A percentile compares a stretch with the other conserved stretches of the same genome.
phyloP scores from a whole-genome alignment of 2,329 filamentous ascomycete genomes.

The Stagonosporopsis tanaceti region DNA sequence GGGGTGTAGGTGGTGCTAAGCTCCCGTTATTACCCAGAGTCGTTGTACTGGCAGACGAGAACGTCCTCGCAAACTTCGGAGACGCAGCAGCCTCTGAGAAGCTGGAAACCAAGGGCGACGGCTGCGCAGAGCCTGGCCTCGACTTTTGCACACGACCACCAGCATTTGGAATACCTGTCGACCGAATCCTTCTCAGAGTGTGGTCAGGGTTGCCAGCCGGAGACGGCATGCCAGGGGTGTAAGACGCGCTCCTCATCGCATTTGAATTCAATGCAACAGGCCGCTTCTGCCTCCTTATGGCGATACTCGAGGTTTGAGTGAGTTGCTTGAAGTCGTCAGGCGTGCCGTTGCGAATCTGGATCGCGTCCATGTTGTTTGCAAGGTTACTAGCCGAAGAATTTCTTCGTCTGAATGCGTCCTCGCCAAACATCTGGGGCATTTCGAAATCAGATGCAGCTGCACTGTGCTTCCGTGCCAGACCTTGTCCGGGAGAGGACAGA shows the following conservation, averaged over 20 bases:
- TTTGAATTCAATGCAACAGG: slow-evolving; percentile 52
- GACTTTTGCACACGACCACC: slow-evolving; percentile 58
- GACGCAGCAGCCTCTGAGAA: slow-evolving; percentile 59
- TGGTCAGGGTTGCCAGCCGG: slow-evolving; percentile 51
- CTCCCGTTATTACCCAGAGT: slow-evolving; percentile 49
- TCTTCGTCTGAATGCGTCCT: slow-evolving; percentile 44
- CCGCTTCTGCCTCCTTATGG: slow-evolving; percentile 51
- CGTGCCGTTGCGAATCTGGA: slow-evolving; percentile 47
- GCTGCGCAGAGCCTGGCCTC: slow-evolving; percentile 55
- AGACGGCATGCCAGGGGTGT: slow-evolving; percentile 51
- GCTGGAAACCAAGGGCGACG: slow-evolving; percentile 56
- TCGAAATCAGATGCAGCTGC: slow-evolving; percentile 44
- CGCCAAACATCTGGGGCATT: slow-evolving; percentile 37
- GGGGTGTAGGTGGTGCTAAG: slow-evolving; percentile 58
- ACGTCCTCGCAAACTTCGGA: slow-evolving; percentile 53
- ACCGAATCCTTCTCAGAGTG: slow-evolving; percentile 57
- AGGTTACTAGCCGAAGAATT: slow-evolving; percentile 52
- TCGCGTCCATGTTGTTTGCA: slow-evolving; percentile 50
- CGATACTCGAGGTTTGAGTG: slow-evolving; percentile 51
- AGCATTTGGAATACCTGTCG: slow-evolving; percentile 54
- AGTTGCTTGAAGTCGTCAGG: slow-evolving; percentile 50
- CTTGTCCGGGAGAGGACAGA: slow-evolving; percentile 44
- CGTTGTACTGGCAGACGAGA: slow-evolving; percentile 47
- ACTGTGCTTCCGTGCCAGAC: slow-evolving; percentile 39
- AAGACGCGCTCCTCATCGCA: slow-evolving; percentile 53